phyloP scores from a whole-genome alignment of 805 yeast genomes.

The Clavispora asparagi region DNA sequence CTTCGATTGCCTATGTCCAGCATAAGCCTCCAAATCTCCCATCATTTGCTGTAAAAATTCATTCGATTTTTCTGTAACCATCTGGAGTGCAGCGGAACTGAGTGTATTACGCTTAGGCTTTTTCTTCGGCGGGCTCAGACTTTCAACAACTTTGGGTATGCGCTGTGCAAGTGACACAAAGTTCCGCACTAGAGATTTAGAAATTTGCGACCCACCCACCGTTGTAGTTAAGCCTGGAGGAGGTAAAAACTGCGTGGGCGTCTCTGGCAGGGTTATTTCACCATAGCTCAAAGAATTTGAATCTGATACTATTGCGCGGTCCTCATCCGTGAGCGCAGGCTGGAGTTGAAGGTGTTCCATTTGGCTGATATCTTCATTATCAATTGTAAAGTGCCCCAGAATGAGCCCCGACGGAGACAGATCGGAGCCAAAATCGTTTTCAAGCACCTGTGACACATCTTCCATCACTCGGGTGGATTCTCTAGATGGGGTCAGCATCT shows the following conservation, averaged over 20 bases:
- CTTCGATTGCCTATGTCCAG: slow-evolving; percentile 26
- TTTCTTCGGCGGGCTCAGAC: slow-evolving; percentile 2
- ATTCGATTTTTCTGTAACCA: slow-evolving; percentile 25
- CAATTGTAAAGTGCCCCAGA: slow-evolving; percentile 13
- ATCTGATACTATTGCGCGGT: neutral
- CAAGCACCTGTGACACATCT: neutral
- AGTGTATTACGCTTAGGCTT: neutral
- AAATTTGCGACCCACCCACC: neutral
- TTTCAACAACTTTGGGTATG: slow-evolving; percentile 1
- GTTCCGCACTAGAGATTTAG: slow-evolving; percentile 4
- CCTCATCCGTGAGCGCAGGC: neutral
- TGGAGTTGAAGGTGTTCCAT: neutral
- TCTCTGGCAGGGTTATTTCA: neutral
- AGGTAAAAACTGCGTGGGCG: neutral
- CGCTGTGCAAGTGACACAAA: slow-evolving; percentile 13
- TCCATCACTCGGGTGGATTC: neutral
- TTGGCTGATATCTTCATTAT: slow-evolving; percentile 7
- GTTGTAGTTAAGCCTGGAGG: neutral
- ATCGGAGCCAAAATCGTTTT: slow-evolving; percentile 2
- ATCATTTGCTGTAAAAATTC: slow-evolving; percentile 26
- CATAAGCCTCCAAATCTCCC: slow-evolving; percentile 31
- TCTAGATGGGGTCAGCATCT: neutral
- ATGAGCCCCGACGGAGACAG: slow-evolving; percentile 5
- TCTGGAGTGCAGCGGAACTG: slow-evolving; percentile 11
- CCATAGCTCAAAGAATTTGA: neutral